Base-by-base conservation (phyloP, 2,329 filamentous ascomycete genomes). In the Phaeosphaeriaceae sp. region DNA sequence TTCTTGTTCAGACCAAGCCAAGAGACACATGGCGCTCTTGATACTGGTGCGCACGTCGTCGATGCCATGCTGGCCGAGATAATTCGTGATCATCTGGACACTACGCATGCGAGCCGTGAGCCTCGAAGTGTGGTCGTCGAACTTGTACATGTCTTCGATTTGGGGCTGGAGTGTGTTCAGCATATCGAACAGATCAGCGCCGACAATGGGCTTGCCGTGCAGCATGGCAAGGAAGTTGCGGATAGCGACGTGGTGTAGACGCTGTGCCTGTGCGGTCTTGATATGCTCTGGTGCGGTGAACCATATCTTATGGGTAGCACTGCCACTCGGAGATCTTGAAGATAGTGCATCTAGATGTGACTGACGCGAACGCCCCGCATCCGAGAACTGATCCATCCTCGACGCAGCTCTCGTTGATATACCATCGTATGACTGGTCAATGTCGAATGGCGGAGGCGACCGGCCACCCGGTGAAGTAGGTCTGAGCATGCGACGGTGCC, bases 211-310 rank as follows among this genome's bases (percentile, higher is more conserved):
- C 21, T 86, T 85, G 51, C 86, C 83, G 66, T 86, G 88, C 1
- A 91, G 74, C 33, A 91, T 76, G 0, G 88, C 89, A 65, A 91
- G 87, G 46, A 91, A 84, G 66, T 91, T 91, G 20, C 89, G 84
- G 0, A 88, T 89, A 0, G 89, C 88, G 48, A 91, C 82, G 63
- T 88, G 86, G 61, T 89, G 82, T 1, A 86, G 80, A 83, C 80
- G 53, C 82, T 83, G 44, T 83, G 84, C 19, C 74, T 74, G 68
- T 75, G 82, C 65, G 69, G 71, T 72, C 13, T 68, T 81, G 41
- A 84, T 66, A 40, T 83, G 81, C 1, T 80, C 63, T 0, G 87
- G 87, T 0, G 86, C 81, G 0, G 87, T 83, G 58, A 91, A 88
- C 76, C 85, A 87, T 72, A 91, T 84, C 67, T 89, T 76, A 48